Evolutionary conservation across 23 red algal genomes (phyloP).

Genomic region (Pyropia haitanensis): DNA sequence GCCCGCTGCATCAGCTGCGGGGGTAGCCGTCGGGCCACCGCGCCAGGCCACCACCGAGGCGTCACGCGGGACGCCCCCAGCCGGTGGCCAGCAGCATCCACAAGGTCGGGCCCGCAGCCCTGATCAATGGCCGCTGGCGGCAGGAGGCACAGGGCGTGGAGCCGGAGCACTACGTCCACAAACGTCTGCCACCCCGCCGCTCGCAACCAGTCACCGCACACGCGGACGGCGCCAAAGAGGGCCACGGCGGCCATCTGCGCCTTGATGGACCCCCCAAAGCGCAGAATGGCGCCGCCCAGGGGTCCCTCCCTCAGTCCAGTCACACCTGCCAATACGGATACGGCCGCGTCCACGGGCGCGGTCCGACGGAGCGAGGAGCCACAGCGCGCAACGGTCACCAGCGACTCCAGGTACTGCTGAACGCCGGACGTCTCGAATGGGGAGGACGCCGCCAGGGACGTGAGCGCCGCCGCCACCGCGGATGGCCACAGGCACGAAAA

Average conservation of each 20-base stretch:
- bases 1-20: neutral
- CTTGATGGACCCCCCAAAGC: slow-evolving; percentile 77
- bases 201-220: slow-evolving; percentile 71
- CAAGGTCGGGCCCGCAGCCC: slow-evolving; percentile 48
- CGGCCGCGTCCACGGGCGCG: slow-evolving; percentile 52
- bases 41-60: slow-evolving; percentile 68
- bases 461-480: slow-evolving; percentile 39
- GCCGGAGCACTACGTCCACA: slow-evolving; percentile 38
- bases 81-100: slow-evolving; percentile 6
- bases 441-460: slow-evolving; percentile 44
- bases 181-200: slow-evolving; percentile 52
- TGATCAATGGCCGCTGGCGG: slow-evolving; percentile 39
- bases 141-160: slow-evolving; percentile 53
- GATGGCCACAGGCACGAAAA: slow-evolving; percentile 63
- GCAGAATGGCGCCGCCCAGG: slow-evolving; percentile 39
- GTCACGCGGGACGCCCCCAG: slow-evolving; percentile 20
- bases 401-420: slow-evolving; percentile 62
- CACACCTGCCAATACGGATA: slow-evolving; percentile 38
- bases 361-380: slow-evolving; percentile 33
- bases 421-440: slow-evolving; percentile 38
- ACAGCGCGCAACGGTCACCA: slow-evolving; percentile 49
- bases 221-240: slow-evolving; percentile 59
- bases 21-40: neutral
- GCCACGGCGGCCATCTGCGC: slow-evolving; percentile 81
- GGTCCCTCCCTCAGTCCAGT: slow-evolving; percentile 49